phyloP scores from a whole-genome alignment of 176 grass and related monocot species.

The Pontederia crassipes region DNA sequence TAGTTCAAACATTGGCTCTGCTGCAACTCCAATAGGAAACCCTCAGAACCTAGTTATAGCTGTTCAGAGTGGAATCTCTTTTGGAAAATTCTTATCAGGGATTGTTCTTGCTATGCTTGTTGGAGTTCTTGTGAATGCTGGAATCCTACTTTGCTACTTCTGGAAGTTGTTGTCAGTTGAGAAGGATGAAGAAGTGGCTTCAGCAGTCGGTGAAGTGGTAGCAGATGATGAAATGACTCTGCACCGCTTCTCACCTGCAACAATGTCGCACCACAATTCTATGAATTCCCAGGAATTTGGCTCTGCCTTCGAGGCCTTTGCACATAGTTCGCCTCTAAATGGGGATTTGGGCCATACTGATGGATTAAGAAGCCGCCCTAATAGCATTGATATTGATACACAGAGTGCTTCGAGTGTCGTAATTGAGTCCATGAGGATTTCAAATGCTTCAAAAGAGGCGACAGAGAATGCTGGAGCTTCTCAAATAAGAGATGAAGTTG shows the following conservation, averaged over 20 bases:
- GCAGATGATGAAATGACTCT: slow-evolving; percentile 61
- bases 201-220: slow-evolving; percentile 27
- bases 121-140: slow-evolving; percentile 45
- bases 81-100: slow-evolving; percentile 47
- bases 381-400: not conserved
- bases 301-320: slow-evolving; percentile 18
- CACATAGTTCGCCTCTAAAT: not conserved
- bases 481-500: slow-evolving; percentile 26
- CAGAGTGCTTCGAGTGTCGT: slow-evolving; percentile 8
- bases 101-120: slow-evolving; percentile 63
- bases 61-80: slow-evolving; percentile 76
- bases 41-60: slow-evolving; percentile 98
- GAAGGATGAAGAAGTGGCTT: slow-evolving; percentile 21
- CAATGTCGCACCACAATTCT: slow-evolving; percentile 57
- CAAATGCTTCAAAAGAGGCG: not conserved
- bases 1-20: slow-evolving; percentile 74
- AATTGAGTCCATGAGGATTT: slow-evolving; percentile 7
- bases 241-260: slow-evolving; percentile 75
- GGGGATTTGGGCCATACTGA: not conserved
- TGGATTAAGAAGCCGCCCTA: not conserved
- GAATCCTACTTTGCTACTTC: slow-evolving; percentile 56
- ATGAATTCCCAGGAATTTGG: slow-evolving; percentile 32
- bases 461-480: slow-evolving; percentile 12
- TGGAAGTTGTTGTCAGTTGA: slow-evolving; percentile 53
- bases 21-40: slow-evolving; percentile 80